Conservation (phyloP, 768 basidiomycete genomes). For the Suillus brevipes region DNA sequence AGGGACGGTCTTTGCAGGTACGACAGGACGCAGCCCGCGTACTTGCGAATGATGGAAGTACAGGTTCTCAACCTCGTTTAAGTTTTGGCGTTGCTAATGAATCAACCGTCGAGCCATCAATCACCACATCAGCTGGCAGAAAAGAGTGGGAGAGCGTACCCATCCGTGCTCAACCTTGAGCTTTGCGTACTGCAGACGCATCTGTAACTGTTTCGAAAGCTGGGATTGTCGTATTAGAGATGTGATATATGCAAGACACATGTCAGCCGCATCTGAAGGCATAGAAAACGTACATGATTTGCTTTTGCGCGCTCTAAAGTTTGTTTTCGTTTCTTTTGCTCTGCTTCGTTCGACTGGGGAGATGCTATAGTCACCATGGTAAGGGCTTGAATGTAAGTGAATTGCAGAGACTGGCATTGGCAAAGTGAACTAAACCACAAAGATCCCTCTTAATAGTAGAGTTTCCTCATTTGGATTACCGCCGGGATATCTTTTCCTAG, state of each 20-base stretch:
- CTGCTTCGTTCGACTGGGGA: conserved; percentile 28
- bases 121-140: background rate
- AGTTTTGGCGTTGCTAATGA: conserved; percentile 71
- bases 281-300: conserved; percentile 47
- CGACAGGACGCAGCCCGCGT: conserved; percentile 29
- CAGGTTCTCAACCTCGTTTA: conserved; percentile 81
- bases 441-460: conserved; percentile 2
- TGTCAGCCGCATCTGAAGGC: background rate
- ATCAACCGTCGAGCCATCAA: background rate
- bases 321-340: conserved; percentile 45
- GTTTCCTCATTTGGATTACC: conserved; percentile 4
- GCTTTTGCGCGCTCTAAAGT: conserved; percentile 58
- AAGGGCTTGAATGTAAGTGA: conserved; percentile 7
- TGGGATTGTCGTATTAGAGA: conserved; percentile 24
- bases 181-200: conserved; percentile 74
- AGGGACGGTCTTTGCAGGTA: conserved; percentile 15
- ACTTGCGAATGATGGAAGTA: conserved; percentile 75
- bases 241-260: conserved; percentile 8
- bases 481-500: conserved; percentile 2
- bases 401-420: background rate
- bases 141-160: conserved; percentile 43
- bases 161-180: conserved; percentile 82
- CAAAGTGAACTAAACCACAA: conserved; percentile 3
- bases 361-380: conserved; percentile 23
- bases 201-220: conserved; percentile 71